A percentile compares a stretch with the other conserved stretches of the same genome.
Conservation (phyloP, 2,329 filamentous ascomycete species). For the Fonsecaea monophora region DNA sequence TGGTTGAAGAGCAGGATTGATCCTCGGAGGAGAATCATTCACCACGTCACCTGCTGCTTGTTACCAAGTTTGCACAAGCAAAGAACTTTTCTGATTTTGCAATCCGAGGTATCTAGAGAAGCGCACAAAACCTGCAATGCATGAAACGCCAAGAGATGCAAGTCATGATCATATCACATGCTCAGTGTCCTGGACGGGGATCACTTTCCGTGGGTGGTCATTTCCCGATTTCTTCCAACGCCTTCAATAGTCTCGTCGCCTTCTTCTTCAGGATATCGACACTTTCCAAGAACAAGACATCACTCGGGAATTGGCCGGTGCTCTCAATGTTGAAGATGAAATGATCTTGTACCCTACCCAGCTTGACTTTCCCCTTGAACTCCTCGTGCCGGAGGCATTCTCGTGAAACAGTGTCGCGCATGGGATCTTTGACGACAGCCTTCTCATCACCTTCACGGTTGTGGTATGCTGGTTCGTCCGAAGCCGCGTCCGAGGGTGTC, state of each 20-base stretch:
- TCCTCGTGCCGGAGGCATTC: slow-evolving; percentile 91
- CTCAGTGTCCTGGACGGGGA: slow-evolving; percentile 39
- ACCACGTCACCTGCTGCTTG: neutral
- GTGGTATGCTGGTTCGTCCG: slow-evolving; percentile 69
- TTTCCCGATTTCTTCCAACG: slow-evolving; percentile 51
- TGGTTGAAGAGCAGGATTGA: neutral
- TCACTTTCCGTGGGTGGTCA: slow-evolving; percentile 41
- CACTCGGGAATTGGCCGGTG: slow-evolving; percentile 91
- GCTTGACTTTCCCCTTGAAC: slow-evolving; percentile 93
- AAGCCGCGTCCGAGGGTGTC: slow-evolving; percentile 68
- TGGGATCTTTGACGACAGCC: slow-evolving; percentile 84
- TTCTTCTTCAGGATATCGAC: slow-evolving; percentile 86
- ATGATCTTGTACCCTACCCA: slow-evolving; percentile 88
- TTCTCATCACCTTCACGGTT: slow-evolving; percentile 80
- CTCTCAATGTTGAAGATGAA: slow-evolving; percentile 98
- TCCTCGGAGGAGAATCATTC: too few species aligned
- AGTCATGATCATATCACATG: slow-evolving; percentile 8
- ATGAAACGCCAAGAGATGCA: slow-evolving; percentile 20
- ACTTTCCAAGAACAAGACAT: slow-evolving; percentile 89
- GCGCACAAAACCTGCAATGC: slow-evolving; percentile 30
- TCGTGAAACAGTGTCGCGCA: slow-evolving; percentile 93
- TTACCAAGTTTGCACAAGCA: neutral
- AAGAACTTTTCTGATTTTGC: slow-evolving; percentile 29
- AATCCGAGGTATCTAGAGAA: slow-evolving; percentile 33
- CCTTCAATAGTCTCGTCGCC: slow-evolving; percentile 62